A percentile compares a stretch with the other conserved stretches of the same genome.
Conservation (phyloP, 768 basidiomycete genomes). For the Boletellus ananiceps region DNA sequence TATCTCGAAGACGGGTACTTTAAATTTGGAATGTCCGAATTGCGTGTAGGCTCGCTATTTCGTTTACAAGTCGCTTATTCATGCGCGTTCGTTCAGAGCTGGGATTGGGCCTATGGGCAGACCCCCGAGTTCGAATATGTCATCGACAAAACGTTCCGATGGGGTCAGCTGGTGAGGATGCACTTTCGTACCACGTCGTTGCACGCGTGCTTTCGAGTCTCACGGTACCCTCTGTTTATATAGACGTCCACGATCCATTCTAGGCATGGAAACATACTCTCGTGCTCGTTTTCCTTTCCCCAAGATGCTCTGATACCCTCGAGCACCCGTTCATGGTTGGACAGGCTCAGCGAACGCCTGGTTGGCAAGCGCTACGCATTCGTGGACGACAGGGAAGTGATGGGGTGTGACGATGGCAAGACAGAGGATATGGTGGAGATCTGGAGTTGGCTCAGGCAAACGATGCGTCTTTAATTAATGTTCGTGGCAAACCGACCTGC, state of each 20-base stretch:
- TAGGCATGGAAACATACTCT: slow-evolving; percentile 62
- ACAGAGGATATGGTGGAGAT: slow-evolving; percentile 18
- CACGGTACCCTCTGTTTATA: background rate
- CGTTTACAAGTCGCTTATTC: background rate
- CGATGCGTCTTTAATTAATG: slow-evolving; percentile 13
- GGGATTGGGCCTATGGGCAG: slow-evolving; percentile 93
- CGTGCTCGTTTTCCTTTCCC: slow-evolving; percentile 36
- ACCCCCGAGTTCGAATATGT: slow-evolving; percentile 88
- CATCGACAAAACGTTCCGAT: slow-evolving; percentile 39
- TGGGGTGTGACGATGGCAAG: background rate
- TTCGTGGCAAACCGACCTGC: background rate
- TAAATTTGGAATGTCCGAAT: slow-evolving; percentile 61
- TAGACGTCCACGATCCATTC: slow-evolving; percentile 48
- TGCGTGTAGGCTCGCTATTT: slow-evolving; percentile 47
- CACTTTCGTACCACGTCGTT: slow-evolving; percentile 7
- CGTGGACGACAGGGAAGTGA: slow-evolving; percentile 24
- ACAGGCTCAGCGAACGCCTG: slow-evolving; percentile 24
- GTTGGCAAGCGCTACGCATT: slow-evolving; percentile 39
- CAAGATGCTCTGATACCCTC: slow-evolving; percentile 14
- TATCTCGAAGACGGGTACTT: slow-evolving; percentile 55
- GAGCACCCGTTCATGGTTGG: slow-evolving; percentile 10
- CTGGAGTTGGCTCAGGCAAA: slow-evolving; percentile 21
- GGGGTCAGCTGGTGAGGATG: slow-evolving; percentile 45
- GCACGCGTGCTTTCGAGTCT: background rate
- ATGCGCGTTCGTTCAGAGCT: slow-evolving; percentile 49